Percentiles rank a stretch among this genome's conserved stretches.
Conservation (phyloP, 305 asterid species). For the Fraxinus greggii region DNA sequence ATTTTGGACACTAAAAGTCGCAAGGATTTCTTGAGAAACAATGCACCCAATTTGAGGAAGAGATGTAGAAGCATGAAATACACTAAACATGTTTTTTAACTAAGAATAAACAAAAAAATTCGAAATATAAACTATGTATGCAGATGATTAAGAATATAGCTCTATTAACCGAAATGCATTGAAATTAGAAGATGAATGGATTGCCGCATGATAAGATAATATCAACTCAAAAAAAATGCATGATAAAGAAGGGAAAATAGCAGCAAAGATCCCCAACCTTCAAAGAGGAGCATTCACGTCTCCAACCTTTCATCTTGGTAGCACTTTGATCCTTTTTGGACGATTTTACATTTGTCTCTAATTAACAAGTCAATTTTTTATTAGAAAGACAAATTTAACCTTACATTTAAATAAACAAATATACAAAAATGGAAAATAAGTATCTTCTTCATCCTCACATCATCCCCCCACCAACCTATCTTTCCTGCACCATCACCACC, state of each 20-base stretch:
- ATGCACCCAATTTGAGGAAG: neutral
- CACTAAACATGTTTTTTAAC: neutral
- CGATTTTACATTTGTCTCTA: neutral
- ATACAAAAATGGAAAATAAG: neutral
- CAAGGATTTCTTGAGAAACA: neutral
- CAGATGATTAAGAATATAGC: neutral
- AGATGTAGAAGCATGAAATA: neutral
- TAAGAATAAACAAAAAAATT: neutral
- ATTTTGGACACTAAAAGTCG: neutral
- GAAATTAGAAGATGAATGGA: neutral
- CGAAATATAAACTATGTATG: neutral
- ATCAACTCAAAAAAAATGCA: neutral
- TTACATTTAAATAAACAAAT: neutral
- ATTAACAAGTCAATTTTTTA: neutral
- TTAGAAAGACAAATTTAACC: neutral
- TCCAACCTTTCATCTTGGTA: neutral
- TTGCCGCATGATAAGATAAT: neutral
- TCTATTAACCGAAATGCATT: neutral
- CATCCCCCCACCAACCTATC: neutral
- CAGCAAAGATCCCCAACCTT: neutral
- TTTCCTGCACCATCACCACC: neutral
- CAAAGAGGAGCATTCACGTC: neutral
- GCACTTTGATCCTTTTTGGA: neutral
- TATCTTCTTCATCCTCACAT: neutral
- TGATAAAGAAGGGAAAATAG: neutral